These are phyloP conservation scores for Thoreauomyces humboldtii DNA, from an alignment of 192 early-diverging fungal species.

Conservation along the genomic window DNA sequence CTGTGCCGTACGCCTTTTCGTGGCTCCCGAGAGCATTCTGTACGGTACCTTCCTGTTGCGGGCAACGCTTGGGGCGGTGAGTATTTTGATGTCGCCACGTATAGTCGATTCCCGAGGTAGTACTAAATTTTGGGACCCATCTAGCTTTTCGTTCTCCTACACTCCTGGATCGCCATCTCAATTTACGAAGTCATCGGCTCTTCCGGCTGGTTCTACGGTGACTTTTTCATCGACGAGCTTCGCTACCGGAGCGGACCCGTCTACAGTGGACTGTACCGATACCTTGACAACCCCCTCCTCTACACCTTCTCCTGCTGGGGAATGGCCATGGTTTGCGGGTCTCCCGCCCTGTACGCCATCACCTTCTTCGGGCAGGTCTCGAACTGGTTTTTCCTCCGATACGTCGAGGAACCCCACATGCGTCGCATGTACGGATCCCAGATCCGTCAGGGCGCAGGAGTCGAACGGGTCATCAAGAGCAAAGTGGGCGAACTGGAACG, in stretches of 20 bases:
- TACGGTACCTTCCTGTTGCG: slow-evolving; percentile 72
- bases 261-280: slow-evolving; percentile 93
- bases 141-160: slow-evolving; percentile 75
- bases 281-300: slow-evolving; percentile 91
- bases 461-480: slow-evolving; percentile 55
- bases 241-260: slow-evolving; percentile 34
- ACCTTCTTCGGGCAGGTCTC: slow-evolving; percentile 81
- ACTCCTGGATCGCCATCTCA: slow-evolving; percentile 87
- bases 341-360: slow-evolving; percentile 63
- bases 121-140: too few species aligned
- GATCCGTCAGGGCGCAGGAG: slow-evolving; percentile 79
- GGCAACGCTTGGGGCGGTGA: slow-evolving; percentile 76
- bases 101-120: too few species aligned
- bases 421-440: slow-evolving; percentile 79
- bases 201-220: slow-evolving; percentile 98
- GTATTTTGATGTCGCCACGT: too few species aligned
- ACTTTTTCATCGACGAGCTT: slow-evolving; percentile 86
- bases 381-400: slow-evolving; percentile 79
- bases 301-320: slow-evolving; percentile 96
- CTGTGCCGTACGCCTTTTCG: slow-evolving; percentile 78
- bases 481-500: slow-evolving; percentile 42
- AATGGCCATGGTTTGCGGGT: slow-evolving; percentile 73
- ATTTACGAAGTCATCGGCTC: slow-evolving; percentile 92
- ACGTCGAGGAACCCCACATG: slow-evolving; percentile 94
- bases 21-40: slow-evolving; percentile 66